Percentiles rank a stretch among this genome's conserved stretches.
Conservation (phyloP, 2,329 filamentous ascomycete species). For the Rhexocercosporidium sp. region DNA sequence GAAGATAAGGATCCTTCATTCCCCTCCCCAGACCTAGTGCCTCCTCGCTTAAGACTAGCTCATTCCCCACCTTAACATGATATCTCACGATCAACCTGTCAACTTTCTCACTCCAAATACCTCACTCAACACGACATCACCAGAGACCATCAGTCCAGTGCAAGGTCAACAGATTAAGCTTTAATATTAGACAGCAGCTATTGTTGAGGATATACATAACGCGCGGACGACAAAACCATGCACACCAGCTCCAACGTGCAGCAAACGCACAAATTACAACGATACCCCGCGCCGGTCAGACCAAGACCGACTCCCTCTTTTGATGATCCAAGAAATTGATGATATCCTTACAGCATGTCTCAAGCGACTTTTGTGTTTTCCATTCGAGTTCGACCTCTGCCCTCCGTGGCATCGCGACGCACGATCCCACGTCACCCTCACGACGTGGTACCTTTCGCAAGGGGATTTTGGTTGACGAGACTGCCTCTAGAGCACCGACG, state of each 20-base stretch:
- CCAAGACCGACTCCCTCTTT: constrained; percentile 7
- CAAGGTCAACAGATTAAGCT: neutral
- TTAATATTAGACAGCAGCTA: neutral
- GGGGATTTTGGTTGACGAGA: constrained; percentile 43
- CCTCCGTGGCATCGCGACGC: constrained; percentile 47
- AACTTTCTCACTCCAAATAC: neutral
- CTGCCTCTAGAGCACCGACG: constrained; percentile 45
- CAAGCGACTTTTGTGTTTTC: constrained; percentile 37
- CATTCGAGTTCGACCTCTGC: constrained; percentile 48
- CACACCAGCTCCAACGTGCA: neutral
- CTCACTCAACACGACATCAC: neutral
- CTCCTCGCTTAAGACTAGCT: constrained; percentile 2
- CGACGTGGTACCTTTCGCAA: constrained; percentile 44
- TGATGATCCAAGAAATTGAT: constrained; percentile 23
- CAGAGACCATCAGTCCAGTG: neutral
- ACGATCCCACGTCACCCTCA: constrained; percentile 49
- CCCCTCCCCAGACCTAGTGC: neutral
- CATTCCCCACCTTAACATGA: neutral
- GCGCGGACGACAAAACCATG: neutral
- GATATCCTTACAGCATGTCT: constrained; percentile 24
- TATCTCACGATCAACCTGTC: neutral
- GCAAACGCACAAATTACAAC: neutral
- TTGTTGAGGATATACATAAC: neutral
- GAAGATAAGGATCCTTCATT: constrained; percentile 1
- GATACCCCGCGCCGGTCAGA: neutral